phyloP scores from a whole-genome alignment of 78 protist genomes.

The Mantamonas sphyraenae region DNA sequence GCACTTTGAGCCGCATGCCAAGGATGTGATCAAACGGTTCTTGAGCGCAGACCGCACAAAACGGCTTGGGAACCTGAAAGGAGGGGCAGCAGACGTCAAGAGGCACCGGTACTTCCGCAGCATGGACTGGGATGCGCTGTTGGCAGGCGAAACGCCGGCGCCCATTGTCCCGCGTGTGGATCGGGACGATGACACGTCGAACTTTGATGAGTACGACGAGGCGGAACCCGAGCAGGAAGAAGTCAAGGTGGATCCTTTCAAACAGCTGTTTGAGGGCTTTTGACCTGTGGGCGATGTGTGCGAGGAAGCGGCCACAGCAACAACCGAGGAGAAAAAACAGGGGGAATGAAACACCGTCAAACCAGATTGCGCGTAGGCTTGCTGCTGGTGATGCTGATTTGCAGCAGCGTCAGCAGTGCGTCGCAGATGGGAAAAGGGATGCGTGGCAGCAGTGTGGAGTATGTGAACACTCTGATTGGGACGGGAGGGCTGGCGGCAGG shows the following conservation, averaged over 20 bases:
- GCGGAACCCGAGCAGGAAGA: neutral
- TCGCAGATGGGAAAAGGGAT: no score
- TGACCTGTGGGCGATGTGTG: no score
- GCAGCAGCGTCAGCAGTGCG: no score
- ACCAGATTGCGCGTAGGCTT: no score
- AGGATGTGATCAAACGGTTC: constrained; percentile 45
- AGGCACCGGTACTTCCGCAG: constrained; percentile 62
- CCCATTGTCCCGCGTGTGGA: constrained; percentile 21
- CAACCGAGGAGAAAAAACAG: no score
- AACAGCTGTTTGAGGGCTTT: neutral
- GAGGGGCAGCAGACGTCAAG: constrained; percentile 56
- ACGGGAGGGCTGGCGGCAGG: constrained; percentile 13
- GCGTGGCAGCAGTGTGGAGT: no score
- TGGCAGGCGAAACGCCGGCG: neutral
- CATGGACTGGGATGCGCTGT: constrained; percentile 36
- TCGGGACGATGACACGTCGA: constrained; percentile 15
- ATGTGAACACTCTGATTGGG: constrained; percentile 10
- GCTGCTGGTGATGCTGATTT: no score
- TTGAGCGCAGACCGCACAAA: constrained; percentile 38
- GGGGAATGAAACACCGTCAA: no score
- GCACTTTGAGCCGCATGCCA: constrained; percentile 38
- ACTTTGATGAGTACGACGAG: constrained; percentile 35
- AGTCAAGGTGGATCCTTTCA: no score
- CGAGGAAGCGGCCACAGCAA: no score
- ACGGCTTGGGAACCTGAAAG: constrained; percentile 52